Base-by-base conservation (phyloP, 164 flowering plant species). In the Berberis vulgaris region DNA sequence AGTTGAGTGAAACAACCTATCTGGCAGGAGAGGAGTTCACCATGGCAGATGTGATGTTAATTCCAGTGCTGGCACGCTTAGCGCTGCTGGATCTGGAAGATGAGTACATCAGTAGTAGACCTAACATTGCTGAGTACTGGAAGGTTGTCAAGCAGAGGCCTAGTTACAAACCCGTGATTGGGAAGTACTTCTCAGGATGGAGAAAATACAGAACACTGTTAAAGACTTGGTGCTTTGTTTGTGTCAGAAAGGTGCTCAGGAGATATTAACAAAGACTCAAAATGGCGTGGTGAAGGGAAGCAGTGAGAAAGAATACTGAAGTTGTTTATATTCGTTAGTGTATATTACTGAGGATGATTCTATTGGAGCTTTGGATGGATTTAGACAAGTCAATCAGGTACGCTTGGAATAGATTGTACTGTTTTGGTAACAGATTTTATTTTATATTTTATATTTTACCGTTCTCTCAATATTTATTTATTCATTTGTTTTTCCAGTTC, bases 151-250 rank as follows among this genome's bases (percentile, higher is more conserved):
- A 73, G 76, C 79, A 70, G 58, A 81, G 96, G 72, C 86, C 88
- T n/a, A 86, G 97, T 68, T 88, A 86, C 60, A 78, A 71, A 60
- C 77, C 71, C 71, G 98, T 88, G 39, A 88, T 93, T 38, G 94
- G 96, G 6, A 86, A 77, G 67, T 77, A 89, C 69, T 89, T 93
- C 66, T 63, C 70, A 57, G 97, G 97, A 2, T 89, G 96, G 98
- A 88, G 88, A 71, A 86, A 80, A 74, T 81, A 86, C 57, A 83
- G 62, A 70, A 88, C 96, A 39, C 73, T 93, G 45, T 38, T 80
- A 3, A 88, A 78, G 75, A 88, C 97, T 0, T 85, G 86, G 86
- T 83, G 79, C 61, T 77, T 80, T 69, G 72, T 88, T 68, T 74
- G 63, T 3, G 39, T 88, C 49, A 80, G 98, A 73, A 79, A 74